Conservation (phyloP, 78 protist genomes). For the Emiliania huxleyi region DNA sequence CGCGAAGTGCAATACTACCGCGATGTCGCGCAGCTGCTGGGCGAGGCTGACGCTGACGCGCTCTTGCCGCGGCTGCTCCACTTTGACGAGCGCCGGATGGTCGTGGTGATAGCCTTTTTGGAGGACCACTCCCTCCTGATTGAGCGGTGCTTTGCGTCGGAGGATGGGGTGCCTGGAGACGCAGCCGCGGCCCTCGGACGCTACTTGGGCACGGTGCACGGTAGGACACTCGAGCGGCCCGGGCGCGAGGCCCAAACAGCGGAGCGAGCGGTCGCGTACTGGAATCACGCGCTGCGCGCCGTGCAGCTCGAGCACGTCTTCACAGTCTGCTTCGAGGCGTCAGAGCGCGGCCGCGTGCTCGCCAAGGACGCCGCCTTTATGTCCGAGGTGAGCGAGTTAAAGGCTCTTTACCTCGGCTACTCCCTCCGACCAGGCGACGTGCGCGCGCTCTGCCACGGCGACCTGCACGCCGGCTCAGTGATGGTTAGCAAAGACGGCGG, state of each 20-base stretch:
- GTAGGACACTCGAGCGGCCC: background rate
- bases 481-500: background rate
- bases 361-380: background rate
- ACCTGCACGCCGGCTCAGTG: background rate
- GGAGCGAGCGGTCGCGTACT: background rate
- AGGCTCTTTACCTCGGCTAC: background rate
- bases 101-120: background rate
- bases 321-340: background rate
- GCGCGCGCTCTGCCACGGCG: background rate
- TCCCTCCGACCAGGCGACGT: background rate
- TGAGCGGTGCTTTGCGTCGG: background rate
- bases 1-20: background rate
- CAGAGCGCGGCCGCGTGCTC: background rate
- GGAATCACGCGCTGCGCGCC: background rate
- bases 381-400: background rate
- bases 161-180: background rate
- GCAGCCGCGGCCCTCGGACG: background rate
- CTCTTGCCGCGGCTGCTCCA: background rate
- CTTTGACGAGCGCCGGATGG: background rate
- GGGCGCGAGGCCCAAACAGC: background rate
- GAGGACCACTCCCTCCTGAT: background rate
- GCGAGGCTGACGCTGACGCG: background rate
- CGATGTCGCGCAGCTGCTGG: background rate
- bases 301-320: constrained; percentile 4
- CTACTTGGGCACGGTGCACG: background rate